Conservation (phyloP, 1,139 yeast genomes). For the Geotrichum europaeum region DNA sequence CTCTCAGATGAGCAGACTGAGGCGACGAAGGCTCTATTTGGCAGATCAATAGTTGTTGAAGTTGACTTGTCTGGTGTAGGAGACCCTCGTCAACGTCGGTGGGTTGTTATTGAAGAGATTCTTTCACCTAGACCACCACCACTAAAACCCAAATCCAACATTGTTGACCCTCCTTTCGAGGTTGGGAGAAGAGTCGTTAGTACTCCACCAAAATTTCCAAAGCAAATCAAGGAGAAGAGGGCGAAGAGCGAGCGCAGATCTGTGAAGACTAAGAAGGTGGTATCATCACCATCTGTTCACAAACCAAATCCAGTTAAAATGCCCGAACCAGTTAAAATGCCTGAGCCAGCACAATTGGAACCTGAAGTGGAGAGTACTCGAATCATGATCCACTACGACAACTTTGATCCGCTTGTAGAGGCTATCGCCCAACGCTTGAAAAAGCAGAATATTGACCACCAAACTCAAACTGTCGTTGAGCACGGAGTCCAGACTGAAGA, state of each 20-base stretch:
- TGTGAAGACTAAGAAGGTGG: background rate
- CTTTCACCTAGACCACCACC: slow-evolving; percentile 28
- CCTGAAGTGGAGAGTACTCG: background rate
- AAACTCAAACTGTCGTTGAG: slow-evolving; percentile 22
- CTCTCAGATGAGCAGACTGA: slow-evolving; percentile 69
- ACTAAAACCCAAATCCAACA: slow-evolving; percentile 18
- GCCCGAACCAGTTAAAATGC: slow-evolving; percentile 3
- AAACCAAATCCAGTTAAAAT: background rate
- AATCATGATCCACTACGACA: slow-evolving; percentile 13
- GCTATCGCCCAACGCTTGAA: slow-evolving; percentile 21
- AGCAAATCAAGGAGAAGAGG: background rate
- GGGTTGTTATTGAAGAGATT: slow-evolving; percentile 73
- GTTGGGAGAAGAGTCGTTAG: background rate
- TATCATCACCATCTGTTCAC: background rate
- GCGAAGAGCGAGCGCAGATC: background rate
- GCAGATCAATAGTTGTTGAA: slow-evolving; percentile 70
- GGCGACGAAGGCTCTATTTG: slow-evolving; percentile 61
- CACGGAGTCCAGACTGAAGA: slow-evolving; percentile 10
- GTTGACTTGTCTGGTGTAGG: slow-evolving; percentile 32
- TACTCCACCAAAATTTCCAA: background rate
- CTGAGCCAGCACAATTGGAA: slow-evolving; percentile 1
- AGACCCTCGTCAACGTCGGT: slow-evolving; percentile 26
- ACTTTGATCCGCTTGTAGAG: slow-evolving; percentile 20
- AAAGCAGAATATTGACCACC: slow-evolving; percentile 17
- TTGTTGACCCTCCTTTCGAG: background rate